These are phyloP conservation scores for Rhodotorula sp. DNA, from an alignment of 1,284 basidiomycete genomes.

Conservation along the genomic window DNA sequence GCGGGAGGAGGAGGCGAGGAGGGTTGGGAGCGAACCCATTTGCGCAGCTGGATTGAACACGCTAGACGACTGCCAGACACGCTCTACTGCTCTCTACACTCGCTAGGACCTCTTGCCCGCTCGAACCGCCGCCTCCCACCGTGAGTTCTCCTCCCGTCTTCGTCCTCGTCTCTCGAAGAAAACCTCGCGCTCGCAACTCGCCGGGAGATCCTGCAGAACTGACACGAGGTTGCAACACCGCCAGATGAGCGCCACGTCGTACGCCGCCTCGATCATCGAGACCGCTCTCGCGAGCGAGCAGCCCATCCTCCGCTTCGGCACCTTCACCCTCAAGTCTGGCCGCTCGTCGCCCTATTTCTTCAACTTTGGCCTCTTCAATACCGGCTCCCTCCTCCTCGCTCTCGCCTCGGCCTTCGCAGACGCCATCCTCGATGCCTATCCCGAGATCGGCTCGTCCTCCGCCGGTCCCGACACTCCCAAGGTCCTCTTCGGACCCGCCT, in stretches of 20 bases:
- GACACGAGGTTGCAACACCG: too few relatives aligned
- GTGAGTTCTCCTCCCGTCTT: too few relatives aligned
- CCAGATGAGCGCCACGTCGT: conserved; percentile 17
- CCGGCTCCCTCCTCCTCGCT: conserved; percentile 74
- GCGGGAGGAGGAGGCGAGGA: background rate
- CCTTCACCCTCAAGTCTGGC: conserved; percentile 90
- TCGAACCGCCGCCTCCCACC: background rate
- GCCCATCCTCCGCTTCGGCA: conserved; percentile 72
- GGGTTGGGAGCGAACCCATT: background rate
- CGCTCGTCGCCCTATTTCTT: conserved; percentile 94
- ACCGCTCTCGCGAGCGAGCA: conserved; percentile 43
- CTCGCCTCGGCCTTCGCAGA: conserved; percentile 82
- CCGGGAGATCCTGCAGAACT: too few relatives aligned
- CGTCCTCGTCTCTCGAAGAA: background rate
- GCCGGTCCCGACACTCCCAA: conserved; percentile 61
- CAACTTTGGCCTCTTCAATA: conserved; percentile 85
- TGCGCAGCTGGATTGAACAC: too few relatives aligned
- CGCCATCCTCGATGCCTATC: conserved; percentile 59
- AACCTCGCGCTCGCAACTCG: conserved; percentile 6
- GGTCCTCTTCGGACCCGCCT: conserved; percentile 93
- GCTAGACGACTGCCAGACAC: too few relatives aligned
- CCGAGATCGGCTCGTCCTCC: conserved; percentile 35
- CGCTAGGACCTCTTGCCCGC: background rate
- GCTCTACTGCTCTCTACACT: background rate
- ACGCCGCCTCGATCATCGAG: conserved; percentile 32